A percentile compares a stretch with the other conserved stretches of the same genome.
These are phyloP conservation scores for Iberis amara DNA, from an alignment of 441 rosid genomes.

Conservation along the genomic window DNA sequence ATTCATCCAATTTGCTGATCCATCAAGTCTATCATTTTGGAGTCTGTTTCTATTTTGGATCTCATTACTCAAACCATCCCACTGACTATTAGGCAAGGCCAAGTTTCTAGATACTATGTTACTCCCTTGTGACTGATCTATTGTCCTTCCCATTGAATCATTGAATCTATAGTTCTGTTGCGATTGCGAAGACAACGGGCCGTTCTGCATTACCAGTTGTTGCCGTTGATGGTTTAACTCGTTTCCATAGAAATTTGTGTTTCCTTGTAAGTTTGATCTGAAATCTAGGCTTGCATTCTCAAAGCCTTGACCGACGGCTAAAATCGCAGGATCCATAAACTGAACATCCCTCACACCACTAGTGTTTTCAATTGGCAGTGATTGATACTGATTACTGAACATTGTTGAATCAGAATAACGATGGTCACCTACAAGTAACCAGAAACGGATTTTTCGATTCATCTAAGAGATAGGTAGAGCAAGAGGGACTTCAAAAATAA, in stretches of 20 bases:
- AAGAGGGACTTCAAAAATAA: neutral
- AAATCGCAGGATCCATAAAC: conserved; percentile 45
- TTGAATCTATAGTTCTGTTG: conserved; percentile 33
- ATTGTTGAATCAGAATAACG: conserved; percentile 21
- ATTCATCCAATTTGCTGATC: conserved; percentile 52
- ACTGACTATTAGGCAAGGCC: conserved; percentile 34
- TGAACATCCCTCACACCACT: conserved; percentile 35
- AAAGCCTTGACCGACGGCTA: conserved; percentile 40
- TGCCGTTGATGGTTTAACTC: conserved; percentile 35
- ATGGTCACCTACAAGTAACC: conserved; percentile 31
- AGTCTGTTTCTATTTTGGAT: conserved; percentile 45
- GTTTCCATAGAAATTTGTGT: conserved; percentile 28
- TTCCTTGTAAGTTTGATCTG: conserved; percentile 32
- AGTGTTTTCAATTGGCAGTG: conserved; percentile 23
- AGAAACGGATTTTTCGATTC: neutral
- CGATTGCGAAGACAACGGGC: conserved; percentile 29
- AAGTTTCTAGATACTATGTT: conserved; percentile 33
- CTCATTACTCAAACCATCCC: conserved; percentile 46
- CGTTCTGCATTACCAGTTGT: conserved; percentile 34
- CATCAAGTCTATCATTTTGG: conserved; percentile 70
- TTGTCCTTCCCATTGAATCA: conserved; percentile 30
- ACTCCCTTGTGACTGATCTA: conserved; percentile 34
- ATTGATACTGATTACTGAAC: conserved; percentile 20
- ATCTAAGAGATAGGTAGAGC: neutral
- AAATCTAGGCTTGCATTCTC: conserved; percentile 35